Base-by-base conservation (phyloP, 345 rosid species). In the Linum tenue region DNA sequence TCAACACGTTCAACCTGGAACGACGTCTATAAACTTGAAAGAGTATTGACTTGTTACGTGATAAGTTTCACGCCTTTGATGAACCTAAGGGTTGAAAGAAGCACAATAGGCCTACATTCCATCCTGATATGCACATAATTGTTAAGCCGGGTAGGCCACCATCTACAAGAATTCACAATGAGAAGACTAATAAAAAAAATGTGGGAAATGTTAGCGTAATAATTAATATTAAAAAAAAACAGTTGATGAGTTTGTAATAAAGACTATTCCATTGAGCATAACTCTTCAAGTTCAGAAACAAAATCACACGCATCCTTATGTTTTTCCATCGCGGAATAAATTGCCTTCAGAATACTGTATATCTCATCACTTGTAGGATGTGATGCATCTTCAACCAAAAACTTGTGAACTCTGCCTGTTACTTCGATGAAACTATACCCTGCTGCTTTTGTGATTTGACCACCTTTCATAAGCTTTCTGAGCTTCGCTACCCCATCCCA, bases 401-500 rank as follows among this genome's bases (percentile, higher is more conserved):
- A 90, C 77, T 79, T 83, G 63, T 88, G 86, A 70, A 83, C 73
- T 75, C 75, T 73, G 57, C 85, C 82, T 70, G 75, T 87, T 62
- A 51, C 88, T 76, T 81, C 91, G 50, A 88, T 78, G 69, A 77
- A 70, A 76, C 91, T 84, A 69, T 78, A 83, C 64, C 95, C 95
- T n/a, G 97, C 96, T 40, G 81, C 77, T 73, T 90, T 88, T 3
- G 76, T 78, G 64, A 88, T 81, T 15, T 73, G 76, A 61, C 81
- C 78, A 2, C 76, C 73, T 77, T 80, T 90, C 89, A 90, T 86
- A 69, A 69, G 40, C 90, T 84, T 88, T 71, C 92, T 81, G 42
- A 90, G 73, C 79, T 64, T 85, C 9, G 81, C 80, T 62, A 90
- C 95, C 60, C 83, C 88, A 67, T 83, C 85, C 92, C 90, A 88